phyloP scores from a whole-genome alignment of 2,329 filamentous ascomycete species.

The Macrophomina tecta region DNA sequence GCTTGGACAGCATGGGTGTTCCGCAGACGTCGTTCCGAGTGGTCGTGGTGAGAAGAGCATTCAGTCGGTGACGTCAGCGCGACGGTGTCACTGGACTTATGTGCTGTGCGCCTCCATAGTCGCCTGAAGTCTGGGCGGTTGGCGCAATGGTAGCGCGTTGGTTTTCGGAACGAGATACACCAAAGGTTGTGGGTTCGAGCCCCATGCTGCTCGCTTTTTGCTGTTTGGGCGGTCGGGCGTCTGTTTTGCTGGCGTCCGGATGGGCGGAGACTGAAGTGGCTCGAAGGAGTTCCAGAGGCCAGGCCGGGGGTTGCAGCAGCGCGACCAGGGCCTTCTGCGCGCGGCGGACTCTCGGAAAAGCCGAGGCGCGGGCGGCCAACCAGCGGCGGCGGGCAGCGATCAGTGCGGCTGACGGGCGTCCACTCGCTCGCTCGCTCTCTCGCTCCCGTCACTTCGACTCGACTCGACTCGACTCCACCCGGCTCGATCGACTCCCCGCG shows the following conservation, averaged over 20 bases:
- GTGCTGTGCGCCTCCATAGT: rapidly evolving
- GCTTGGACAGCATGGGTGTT: not conserved
- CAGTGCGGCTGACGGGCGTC: not conserved
- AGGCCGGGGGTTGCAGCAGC: not conserved
- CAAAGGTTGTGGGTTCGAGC: constrained; percentile 38
- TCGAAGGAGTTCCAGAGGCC: not conserved
- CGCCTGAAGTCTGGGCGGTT: constrained; percentile 25
- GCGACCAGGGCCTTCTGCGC: not conserved
- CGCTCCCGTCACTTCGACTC: no score
- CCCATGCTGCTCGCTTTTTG: constrained; percentile 32
- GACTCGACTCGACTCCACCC: not conserved
- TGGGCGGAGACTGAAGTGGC: not conserved
- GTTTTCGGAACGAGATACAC: constrained; percentile 35
- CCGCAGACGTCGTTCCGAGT: not conserved
- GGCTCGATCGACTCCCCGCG: not conserved
- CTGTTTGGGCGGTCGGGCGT: not conserved
- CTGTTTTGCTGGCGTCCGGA: constrained; percentile 10
- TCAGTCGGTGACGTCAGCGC: not conserved
- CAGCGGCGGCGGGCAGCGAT: not conserved
- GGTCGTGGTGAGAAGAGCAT: no score
- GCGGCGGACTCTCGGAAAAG: constrained; percentile 9
- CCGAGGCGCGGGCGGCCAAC: not conserved
- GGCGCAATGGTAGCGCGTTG: constrained; percentile 38
- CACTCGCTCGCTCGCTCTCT: not conserved
- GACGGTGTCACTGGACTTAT: not conserved